These are phyloP conservation scores for Mycena vitilis DNA, from an alignment of 768 basidiomycete species.

Conservation along the genomic window DNA sequence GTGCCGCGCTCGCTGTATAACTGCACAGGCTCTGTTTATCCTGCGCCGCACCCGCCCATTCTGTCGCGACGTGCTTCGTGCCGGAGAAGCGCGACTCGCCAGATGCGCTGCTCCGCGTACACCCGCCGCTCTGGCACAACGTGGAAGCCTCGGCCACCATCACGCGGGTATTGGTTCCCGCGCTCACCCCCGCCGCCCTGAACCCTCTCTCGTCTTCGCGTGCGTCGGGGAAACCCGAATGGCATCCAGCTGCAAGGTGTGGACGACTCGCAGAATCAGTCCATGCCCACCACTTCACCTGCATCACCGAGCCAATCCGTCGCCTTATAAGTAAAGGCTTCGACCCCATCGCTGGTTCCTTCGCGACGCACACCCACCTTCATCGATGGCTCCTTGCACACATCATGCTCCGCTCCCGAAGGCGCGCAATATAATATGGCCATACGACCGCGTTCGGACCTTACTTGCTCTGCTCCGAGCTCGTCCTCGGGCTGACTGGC, in stretches of 20 bases:
- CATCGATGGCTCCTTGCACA: constrained; percentile 18
- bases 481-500: neutral
- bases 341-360: neutral
- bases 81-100: constrained; percentile 4
- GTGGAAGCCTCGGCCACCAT: too few relatives aligned
- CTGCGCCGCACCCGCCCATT: neutral
- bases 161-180: too few relatives aligned
- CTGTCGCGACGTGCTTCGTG: constrained; percentile 4
- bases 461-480: neutral
- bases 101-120: too few relatives aligned
- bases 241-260: too few relatives aligned
- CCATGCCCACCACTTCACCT: neutral
- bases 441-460: neutral
- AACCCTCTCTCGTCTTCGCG: too few relatives aligned
- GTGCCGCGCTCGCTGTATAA: neutral
- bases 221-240: too few relatives aligned
- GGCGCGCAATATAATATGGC: constrained; percentile 7
- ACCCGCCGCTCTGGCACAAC: too few relatives aligned
- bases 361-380: constrained; percentile 21
- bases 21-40: constrained; percentile 1
- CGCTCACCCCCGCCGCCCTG: too few relatives aligned
- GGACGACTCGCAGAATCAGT: neutral
- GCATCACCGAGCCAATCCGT: neutral
- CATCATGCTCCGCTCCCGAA: constrained; percentile 12
- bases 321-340: neutral